Evolutionary conservation across 257 asterid species (phyloP), one percentile per base, ranked within the genome.

Genomic region (Asclepias syriaca): DNA sequence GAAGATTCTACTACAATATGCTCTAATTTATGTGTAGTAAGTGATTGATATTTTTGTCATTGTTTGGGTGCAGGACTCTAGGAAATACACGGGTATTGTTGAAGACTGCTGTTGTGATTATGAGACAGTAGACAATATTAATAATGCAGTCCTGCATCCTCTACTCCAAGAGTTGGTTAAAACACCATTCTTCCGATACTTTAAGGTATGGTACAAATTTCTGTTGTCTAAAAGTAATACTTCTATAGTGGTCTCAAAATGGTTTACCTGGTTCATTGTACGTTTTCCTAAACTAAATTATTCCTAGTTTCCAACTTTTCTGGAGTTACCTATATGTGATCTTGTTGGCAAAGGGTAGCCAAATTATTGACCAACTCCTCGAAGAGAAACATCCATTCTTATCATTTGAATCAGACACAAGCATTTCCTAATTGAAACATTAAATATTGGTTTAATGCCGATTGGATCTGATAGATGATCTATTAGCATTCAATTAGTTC

Each of bases 101-200:
- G 98, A 91, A 87, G 98, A 85, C 76, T 93, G 98, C 73, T 93
- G 98, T 82, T 93, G 98, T 82, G 98, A 93, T 85, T 93, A 93
- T 60, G 98, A 93, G 86, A 89, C 96, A 16, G 94, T 93, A 70
- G 98, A 93, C 83, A 81, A 81, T 75, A 58, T 93, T 40, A 93
- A 93, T 72, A 89, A 83, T 66, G 97, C 84, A 65, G 96, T 88
- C 34, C 75, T 93, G 73, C 85, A 93, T 82, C 96, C 98, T 73
- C 79, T 89, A 83, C 96, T 93, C 72, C 96, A 91, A 80, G 96
- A 85, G 54, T 91, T 93, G 50, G 96, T 93, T 60, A 85, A 54
- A 65, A 93, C 97, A 73, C 94, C 97, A 40, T 93, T 93, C 81
- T 93, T 93, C 75, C 87, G 98, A 75, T 93, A 93, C 81, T 93